Evolutionary conservation across 2,329 filamentous ascomycete genomes (phyloP).

Genomic region (Hymenoscyphus salicellus): DNA sequence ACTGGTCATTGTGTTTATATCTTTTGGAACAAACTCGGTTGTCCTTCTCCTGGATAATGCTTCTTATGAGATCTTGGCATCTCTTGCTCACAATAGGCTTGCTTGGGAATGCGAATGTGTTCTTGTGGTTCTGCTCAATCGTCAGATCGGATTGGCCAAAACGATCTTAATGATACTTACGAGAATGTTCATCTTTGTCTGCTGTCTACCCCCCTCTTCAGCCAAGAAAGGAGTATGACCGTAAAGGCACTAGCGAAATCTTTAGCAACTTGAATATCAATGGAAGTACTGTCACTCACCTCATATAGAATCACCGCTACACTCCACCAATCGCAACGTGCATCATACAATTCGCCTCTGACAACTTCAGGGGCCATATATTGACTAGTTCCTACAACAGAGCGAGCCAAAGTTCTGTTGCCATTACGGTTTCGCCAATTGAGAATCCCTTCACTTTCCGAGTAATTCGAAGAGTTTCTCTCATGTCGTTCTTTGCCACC

Average conservation of each 20-base stretch:
- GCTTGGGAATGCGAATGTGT: slow-evolving; percentile 67
- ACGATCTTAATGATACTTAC: slow-evolving; percentile 45
- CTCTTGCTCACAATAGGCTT: slow-evolving; percentile 63
- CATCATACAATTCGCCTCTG: slow-evolving; percentile 78
- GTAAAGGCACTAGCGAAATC: slow-evolving; percentile 66
- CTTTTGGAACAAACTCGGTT: slow-evolving; percentile 70
- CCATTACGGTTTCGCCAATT: slow-evolving; percentile 68
- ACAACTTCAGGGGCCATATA: slow-evolving; percentile 98
- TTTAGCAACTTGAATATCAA: not conserved
- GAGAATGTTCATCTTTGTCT: slow-evolving; percentile 83
- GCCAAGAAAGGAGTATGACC: slow-evolving; percentile 87
- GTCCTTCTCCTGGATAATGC: slow-evolving; percentile 71
- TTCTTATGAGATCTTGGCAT: slow-evolving; percentile 74
- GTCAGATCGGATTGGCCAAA: slow-evolving; percentile 18
- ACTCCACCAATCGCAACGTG: slow-evolving; percentile 95
- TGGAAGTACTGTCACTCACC: slow-evolving; percentile 37
- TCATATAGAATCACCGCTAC: slow-evolving; percentile 92
- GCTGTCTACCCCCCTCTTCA: slow-evolving; percentile 67
- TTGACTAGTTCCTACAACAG: slow-evolving; percentile 90
- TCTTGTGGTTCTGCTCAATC: slow-evolving; percentile 60
- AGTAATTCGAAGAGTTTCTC: slow-evolving; percentile 32
- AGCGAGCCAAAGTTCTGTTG: slow-evolving; percentile 71
- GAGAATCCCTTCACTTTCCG: slow-evolving; percentile 51
- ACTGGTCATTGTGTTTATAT: slow-evolving; percentile 65
- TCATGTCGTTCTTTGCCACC: slow-evolving; percentile 40